A percentile compares a stretch with the other conserved stretches of the same genome.
phyloP scores from a whole-genome alignment of 106 monocot genomes.

The Gastrodia elata region DNA sequence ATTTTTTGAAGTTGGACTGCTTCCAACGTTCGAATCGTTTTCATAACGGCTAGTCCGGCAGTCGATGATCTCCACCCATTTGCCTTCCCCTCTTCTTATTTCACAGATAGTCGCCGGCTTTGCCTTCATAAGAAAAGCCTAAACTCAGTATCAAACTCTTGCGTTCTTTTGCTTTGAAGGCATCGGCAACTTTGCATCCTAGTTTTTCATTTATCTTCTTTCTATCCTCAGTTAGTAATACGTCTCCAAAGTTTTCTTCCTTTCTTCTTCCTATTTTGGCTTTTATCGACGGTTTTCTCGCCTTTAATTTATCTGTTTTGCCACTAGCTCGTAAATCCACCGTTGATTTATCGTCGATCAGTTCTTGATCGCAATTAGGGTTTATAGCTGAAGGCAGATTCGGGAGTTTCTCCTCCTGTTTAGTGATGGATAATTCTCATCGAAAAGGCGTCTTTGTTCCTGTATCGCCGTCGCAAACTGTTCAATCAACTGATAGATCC shows the following conservation, averaged over 20 bases:
- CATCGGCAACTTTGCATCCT: neutral
- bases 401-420: neutral
- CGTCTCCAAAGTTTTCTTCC: neutral
- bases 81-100: neutral
- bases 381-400: neutral
- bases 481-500: slow-evolving; percentile 36
- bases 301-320: too few species aligned
- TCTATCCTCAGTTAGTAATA: neutral
- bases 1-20: neutral
- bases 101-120: neutral
- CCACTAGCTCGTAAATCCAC: too few species aligned
- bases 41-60: neutral
- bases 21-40: neutral
- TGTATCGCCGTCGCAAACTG: slow-evolving; percentile 33
- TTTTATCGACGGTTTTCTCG: neutral
- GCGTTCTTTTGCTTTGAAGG: neutral
- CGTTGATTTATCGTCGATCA: neutral
- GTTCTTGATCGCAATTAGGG: neutral
- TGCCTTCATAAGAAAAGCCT: neutral
- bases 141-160: neutral
- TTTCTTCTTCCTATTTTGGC: neutral
- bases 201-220: too few species aligned
- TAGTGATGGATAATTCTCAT: slow-evolving; percentile 19
- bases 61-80: neutral
- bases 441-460: slow-evolving; percentile 26